phyloP scores from a whole-genome alignment of 495 filamentous ascomycete genomes.

The Talaromyces thailandensis region DNA sequence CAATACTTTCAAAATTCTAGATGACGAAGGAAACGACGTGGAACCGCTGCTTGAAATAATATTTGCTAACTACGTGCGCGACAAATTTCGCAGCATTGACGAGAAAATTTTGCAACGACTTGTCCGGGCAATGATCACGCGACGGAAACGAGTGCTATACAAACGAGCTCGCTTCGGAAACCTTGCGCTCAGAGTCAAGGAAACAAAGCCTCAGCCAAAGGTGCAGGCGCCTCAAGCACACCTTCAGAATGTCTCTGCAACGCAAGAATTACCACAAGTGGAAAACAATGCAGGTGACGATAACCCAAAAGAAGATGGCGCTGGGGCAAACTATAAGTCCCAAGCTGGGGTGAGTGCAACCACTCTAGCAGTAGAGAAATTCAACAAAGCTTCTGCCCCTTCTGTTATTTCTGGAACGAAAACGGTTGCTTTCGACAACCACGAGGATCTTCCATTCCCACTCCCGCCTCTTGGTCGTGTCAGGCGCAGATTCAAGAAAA shows the following conservation, averaged over 20 bases:
- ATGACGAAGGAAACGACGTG: conserved; percentile 7
- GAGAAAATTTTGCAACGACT: not conserved
- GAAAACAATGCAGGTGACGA: not conserved
- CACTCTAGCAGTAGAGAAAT: conserved; percentile 1
- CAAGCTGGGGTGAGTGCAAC: conserved; percentile 1
- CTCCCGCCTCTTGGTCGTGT: not conserved
- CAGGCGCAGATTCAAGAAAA: not conserved
- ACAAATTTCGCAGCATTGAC: not conserved
- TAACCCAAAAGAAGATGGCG: not conserved
- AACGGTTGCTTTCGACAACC: not conserved
- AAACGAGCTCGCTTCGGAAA: not conserved
- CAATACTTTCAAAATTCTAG: not conserved
- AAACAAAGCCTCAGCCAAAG: not conserved
- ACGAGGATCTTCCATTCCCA: conserved; percentile 5
- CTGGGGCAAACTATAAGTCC: not conserved
- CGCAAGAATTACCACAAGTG: not conserved
- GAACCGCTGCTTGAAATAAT: not conserved
- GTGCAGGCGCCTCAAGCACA: not conserved
- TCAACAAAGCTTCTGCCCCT: conserved; percentile 2
- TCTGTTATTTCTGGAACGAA: not conserved
- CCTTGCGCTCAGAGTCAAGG: not conserved
- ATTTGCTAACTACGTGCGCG: conserved; percentile 3
- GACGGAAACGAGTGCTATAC: conserved; percentile 6
- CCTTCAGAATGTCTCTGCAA: not conserved
- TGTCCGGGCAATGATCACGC: conserved; percentile 2